Conservation (phyloP, 1,284 basidiomycete genomes). For the Cryptococcus sp. region DNA sequence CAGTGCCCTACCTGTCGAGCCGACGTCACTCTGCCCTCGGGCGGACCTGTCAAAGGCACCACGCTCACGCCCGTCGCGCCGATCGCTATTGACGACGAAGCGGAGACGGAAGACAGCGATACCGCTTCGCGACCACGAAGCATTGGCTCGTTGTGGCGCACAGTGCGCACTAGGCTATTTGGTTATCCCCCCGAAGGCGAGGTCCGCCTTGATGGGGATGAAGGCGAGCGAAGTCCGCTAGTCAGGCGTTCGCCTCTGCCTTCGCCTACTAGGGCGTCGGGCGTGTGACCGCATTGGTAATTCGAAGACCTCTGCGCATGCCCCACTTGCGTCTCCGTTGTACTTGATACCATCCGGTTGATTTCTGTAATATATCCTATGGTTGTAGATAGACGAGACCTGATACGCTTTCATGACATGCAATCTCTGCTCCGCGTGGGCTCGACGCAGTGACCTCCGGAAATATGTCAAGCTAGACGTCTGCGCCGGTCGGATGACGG, state of each 20-base stretch:
- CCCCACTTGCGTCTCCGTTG: too few relatives aligned
- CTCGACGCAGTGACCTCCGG: too few relatives aligned
- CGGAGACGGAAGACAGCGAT: not conserved
- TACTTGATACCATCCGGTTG: too few relatives aligned
- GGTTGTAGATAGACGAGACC: too few relatives aligned
- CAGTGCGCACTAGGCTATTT: not conserved
- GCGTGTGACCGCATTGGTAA: too few relatives aligned
- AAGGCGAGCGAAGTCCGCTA: constrained; percentile 12
- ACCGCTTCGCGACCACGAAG: not conserved
- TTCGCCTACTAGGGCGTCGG: too few relatives aligned
- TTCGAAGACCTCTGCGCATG: too few relatives aligned
- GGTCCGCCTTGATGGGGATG: not conserved
- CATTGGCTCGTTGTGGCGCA: not conserved
- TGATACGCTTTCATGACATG: too few relatives aligned
- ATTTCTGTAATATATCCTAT: too few relatives aligned
- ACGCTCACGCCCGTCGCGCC: constrained; percentile 32
- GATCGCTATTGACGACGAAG: not conserved
- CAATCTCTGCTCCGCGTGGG: too few relatives aligned
- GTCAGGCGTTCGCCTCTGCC: constrained; percentile 2
- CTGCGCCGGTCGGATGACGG: too few relatives aligned
- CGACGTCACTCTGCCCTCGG: constrained; percentile 71
- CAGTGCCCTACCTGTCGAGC: constrained; percentile 87
- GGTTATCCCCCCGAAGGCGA: not conserved
- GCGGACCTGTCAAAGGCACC: constrained; percentile 19
- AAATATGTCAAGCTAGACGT: too few relatives aligned